A percentile compares a stretch with the other conserved stretches of the same genome.
phyloP scores from a whole-genome alignment of 768 basidiomycete genomes.

The Chalciporus pseudorubinellus region DNA sequence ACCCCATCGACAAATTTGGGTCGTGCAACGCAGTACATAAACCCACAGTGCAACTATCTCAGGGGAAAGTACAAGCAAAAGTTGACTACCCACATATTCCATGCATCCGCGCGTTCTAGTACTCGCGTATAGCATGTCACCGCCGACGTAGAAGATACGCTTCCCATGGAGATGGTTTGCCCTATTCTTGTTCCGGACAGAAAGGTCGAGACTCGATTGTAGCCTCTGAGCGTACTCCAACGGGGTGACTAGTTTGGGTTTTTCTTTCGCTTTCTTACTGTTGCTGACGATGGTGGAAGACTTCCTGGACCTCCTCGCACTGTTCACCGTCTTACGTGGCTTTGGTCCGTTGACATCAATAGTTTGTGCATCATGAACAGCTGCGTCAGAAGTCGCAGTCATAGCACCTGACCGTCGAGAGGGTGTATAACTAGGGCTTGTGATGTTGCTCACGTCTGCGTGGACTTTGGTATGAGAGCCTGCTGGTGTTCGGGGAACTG shows the following conservation, averaged over 20 bases:
- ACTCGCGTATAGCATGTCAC: slow-evolving; percentile 54
- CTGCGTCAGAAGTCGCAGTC: neutral
- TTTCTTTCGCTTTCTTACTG: slow-evolving; percentile 38
- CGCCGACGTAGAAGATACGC: slow-evolving; percentile 57
- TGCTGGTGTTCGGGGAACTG: slow-evolving; percentile 5
- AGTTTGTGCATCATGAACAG: neutral
- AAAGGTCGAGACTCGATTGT: slow-evolving; percentile 30
- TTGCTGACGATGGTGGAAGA: slow-evolving; percentile 2
- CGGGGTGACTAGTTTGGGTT: slow-evolving; percentile 43
- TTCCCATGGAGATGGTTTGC: slow-evolving; percentile 47
- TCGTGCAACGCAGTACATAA: neutral
- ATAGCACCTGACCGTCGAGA: neutral
- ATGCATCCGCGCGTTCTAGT: slow-evolving; percentile 53
- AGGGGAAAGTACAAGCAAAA: neutral
- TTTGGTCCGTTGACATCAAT: slow-evolving; percentile 3
- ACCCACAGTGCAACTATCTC: neutral
- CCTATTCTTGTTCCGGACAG: slow-evolving; percentile 18
- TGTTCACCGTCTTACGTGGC: slow-evolving; percentile 23
- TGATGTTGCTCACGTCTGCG: slow-evolving; percentile 15
- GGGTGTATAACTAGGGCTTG: slow-evolving; percentile 16
- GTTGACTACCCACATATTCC: slow-evolving; percentile 50
- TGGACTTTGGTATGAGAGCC: slow-evolving; percentile 3
- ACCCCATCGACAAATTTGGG: neutral
- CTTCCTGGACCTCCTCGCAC: slow-evolving; percentile 12
- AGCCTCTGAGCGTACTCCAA: slow-evolving; percentile 54